A percentile compares a stretch with the other conserved stretches of the same genome.
These are phyloP conservation scores for Didymella arachidicola DNA, from an alignment of 2,329 filamentous ascomycete genomes.

Conservation along the genomic window DNA sequence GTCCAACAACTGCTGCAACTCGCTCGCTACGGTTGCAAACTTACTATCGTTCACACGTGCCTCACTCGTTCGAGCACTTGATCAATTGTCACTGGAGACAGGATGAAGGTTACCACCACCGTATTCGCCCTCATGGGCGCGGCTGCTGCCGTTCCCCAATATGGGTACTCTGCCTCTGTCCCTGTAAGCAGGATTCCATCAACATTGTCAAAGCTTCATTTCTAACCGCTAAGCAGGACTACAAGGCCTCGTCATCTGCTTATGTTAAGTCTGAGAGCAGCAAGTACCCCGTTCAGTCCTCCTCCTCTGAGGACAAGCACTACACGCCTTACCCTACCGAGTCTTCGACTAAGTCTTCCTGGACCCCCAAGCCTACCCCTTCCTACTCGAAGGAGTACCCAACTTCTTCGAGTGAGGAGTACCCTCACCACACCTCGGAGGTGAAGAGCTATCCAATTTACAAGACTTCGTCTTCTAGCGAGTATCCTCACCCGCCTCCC, in stretches of 20 bases:
- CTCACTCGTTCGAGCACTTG: slow-evolving; percentile 25
- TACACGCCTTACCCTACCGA: slow-evolving; percentile 1
- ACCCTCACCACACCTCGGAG: slow-evolving; percentile 3
- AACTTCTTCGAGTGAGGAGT: neutral
- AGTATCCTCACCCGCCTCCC: slow-evolving; percentile 1
- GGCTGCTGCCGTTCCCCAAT: slow-evolving; percentile 33
- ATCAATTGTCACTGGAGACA: slow-evolving; percentile 27
- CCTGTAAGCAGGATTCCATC: slow-evolving; percentile 2
- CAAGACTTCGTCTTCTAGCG: neutral
- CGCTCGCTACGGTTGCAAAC: slow-evolving; percentile 51
- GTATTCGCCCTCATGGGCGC: slow-evolving; percentile 45
- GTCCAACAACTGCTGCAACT: slow-evolving; percentile 41
- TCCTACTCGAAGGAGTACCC: neutral
- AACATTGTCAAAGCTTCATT: neutral
- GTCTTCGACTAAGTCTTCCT: neutral
- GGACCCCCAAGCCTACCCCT: neutral
- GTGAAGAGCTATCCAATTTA: slow-evolving; percentile 5
- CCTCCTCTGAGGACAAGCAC: slow-evolving; percentile 6
- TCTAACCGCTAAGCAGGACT: slow-evolving; percentile 2
- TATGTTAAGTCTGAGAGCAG: neutral
- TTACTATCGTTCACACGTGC: slow-evolving; percentile 39
- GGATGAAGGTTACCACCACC: slow-evolving; percentile 43
- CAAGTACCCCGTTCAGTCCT: neutral
- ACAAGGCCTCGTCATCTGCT: slow-evolving; percentile 5
- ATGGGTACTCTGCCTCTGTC: slow-evolving; percentile 10